phyloP scores from a whole-genome alignment of 306 rosid species.

The Cicer cuneatum region DNA sequence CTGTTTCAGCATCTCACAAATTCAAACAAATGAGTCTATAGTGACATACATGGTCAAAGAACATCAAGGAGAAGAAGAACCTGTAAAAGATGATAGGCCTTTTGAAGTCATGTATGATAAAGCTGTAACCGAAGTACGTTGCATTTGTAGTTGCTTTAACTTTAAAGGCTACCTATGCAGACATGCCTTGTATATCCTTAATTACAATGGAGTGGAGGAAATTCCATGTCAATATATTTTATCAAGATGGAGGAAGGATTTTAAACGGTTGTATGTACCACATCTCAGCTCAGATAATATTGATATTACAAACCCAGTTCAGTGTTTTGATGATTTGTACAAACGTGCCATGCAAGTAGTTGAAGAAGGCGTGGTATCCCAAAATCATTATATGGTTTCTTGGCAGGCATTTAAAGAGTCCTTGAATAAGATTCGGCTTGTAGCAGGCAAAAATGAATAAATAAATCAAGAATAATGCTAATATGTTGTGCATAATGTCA shows the following conservation, averaged over 20 bases:
- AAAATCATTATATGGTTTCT: conserved; percentile 81
- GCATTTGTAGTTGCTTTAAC: conserved; percentile 84
- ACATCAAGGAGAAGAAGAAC: conserved; percentile 63
- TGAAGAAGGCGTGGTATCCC: conserved; percentile 88
- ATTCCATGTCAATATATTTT: conserved; percentile 84
- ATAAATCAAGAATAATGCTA: conserved; percentile 25
- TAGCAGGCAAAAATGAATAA: conserved; percentile 68
- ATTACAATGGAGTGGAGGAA: conserved; percentile 79
- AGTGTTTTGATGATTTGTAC: conserved; percentile 93
- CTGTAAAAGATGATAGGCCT: conserved; percentile 50
- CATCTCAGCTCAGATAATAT: conserved; percentile 66
- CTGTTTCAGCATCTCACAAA: conserved; percentile 68
- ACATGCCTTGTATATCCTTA: conserved; percentile 82
- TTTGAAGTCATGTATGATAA: conserved; percentile 85
- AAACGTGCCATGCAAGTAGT: conserved; percentile 89
- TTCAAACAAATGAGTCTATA: conserved; percentile 65
- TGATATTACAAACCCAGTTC: conserved; percentile 88
- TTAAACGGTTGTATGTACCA: conserved; percentile 75
- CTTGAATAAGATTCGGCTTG: conserved; percentile 82
- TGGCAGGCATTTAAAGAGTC: conserved; percentile 94
- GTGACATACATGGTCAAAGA: conserved; percentile 78
- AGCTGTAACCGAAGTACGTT: conserved; percentile 76
- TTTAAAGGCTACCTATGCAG: conserved; percentile 91
- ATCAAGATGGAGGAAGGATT: conserved; percentile 92
- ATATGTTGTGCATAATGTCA: conserved; percentile 45